Evolutionary conservation across 2,329 filamentous ascomycete genomes (phyloP).

Genomic region (Colletotrichum truncatum): DNA sequence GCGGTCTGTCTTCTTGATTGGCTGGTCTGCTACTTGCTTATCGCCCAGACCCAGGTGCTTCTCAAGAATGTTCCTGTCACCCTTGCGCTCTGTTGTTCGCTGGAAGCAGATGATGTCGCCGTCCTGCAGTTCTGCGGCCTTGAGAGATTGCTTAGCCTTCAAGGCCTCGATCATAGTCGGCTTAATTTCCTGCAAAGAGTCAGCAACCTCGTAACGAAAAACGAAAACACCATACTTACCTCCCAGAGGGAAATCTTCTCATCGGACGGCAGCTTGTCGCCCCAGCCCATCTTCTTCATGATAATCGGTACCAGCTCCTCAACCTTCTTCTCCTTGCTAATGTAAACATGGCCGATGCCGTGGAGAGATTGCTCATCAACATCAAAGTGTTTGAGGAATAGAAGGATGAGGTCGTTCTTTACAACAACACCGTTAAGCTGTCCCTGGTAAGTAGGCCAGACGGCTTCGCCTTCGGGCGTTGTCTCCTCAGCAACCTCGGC

Average conservation of each 20-base stretch:
- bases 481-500: conserved; percentile 79
- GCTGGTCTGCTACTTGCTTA: conserved; percentile 46
- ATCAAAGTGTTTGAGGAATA: conserved; percentile 95
- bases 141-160: conserved; percentile 89
- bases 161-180: conserved; percentile 95
- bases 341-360: conserved; percentile 86
- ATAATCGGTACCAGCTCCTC: conserved; percentile 84
- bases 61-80: conserved; percentile 46
- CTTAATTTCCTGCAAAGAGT: conserved; percentile 79
- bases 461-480: conserved; percentile 71
- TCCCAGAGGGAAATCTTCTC: conserved; percentile 81
- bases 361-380: conserved; percentile 76
- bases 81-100: conserved; percentile 62
- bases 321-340: conserved; percentile 87
- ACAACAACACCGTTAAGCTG: conserved; percentile 65
- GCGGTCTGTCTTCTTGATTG: conserved; percentile 55
- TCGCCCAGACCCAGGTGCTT: conserved; percentile 50
- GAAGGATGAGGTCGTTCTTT: conserved; percentile 74
- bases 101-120: conserved; percentile 98
- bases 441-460: conserved; percentile 74
- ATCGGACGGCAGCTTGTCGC: conserved; percentile 72
- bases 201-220: conserved; percentile 32
- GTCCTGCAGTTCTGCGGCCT: conserved; percentile 93
- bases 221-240: conserved; percentile 49
- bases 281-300: conserved; percentile 85